phyloP scores from a whole-genome alignment of 129 eudicot species.

The Arctium minus region DNA sequence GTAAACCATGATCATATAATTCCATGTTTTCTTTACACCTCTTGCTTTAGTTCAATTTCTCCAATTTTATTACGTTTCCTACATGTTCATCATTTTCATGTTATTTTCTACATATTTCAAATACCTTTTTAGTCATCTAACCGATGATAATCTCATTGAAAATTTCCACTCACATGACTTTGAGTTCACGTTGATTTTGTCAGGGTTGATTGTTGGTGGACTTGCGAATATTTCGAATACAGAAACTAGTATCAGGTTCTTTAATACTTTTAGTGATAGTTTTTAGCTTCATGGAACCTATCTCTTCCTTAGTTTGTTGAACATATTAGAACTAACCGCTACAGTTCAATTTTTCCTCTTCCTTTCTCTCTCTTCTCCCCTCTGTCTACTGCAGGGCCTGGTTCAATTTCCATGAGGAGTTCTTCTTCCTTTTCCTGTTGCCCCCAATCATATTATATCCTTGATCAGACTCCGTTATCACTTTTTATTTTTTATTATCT shows the following conservation, averaged over 20 bases:
- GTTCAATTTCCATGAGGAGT: conserved; percentile 99
- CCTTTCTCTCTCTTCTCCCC: background rate
- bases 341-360: background rate
- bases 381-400: conserved; percentile 58
- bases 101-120: background rate
- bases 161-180: background rate
- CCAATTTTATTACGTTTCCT: background rate
- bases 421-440: conserved; percentile 87
- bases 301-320: conserved; percentile 10
- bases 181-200: background rate
- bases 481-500: conserved; percentile 1
- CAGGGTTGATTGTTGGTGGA: conserved; percentile 93
- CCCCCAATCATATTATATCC: conserved; percentile 99
- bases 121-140: background rate
- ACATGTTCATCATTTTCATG: background rate
- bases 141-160: background rate
- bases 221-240: conserved; percentile 94
- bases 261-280: background rate
- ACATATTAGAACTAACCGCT: background rate
- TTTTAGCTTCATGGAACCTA: background rate
- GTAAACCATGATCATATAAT: conserved; percentile 30
- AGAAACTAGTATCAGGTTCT: conserved; percentile 83
- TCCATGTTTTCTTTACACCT: background rate
- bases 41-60: background rate
- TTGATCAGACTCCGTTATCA: conserved; percentile 8